A percentile compares a stretch with the other conserved stretches of the same genome.
phyloP scores from a whole-genome alignment of 176 grass and related monocot species.

The Cenchrus americanus region DNA sequence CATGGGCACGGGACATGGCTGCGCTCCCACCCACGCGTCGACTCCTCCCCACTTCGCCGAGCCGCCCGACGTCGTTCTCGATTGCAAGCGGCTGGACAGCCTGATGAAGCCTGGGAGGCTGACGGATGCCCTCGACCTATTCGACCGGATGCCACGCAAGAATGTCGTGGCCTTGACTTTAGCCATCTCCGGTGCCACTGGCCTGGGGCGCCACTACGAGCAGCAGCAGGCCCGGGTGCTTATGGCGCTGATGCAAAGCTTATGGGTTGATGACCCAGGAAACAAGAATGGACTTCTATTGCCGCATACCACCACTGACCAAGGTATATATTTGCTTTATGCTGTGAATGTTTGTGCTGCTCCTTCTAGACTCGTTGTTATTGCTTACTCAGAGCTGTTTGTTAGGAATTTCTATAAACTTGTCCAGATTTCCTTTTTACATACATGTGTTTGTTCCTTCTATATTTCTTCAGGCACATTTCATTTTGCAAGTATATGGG shows the following conservation, averaged over 20 bases:
- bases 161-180: slow-evolving; percentile 84
- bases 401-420: background rate
- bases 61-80: slow-evolving; percentile 38
- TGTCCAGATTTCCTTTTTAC: background rate
- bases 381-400: background rate
- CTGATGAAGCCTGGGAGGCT: slow-evolving; percentile 59
- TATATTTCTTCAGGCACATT: background rate
- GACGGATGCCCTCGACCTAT: slow-evolving; percentile 45
- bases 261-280: slow-evolving; percentile 48
- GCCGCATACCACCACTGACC: slow-evolving; percentile 94
- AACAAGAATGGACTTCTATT: slow-evolving; percentile 99
- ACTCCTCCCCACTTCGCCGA: background rate
- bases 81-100: slow-evolving; percentile 51
- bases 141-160: slow-evolving; percentile 66
- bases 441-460: background rate
- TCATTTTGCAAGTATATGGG: background rate
- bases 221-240: no score
- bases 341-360: background rate
- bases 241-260: no score
- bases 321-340: slow-evolving; percentile 55
- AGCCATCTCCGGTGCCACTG: slow-evolving; percentile 48
- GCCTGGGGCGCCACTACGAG: no score
- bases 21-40: background rate
- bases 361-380: background rate
- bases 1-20: slow-evolving; percentile 18